A percentile compares a stretch with the other conserved stretches of the same genome.
These are phyloP conservation scores for Colletotrichum noveboracense DNA, from an alignment of 2,329 filamentous ascomycete species.

Conservation along the genomic window DNA sequence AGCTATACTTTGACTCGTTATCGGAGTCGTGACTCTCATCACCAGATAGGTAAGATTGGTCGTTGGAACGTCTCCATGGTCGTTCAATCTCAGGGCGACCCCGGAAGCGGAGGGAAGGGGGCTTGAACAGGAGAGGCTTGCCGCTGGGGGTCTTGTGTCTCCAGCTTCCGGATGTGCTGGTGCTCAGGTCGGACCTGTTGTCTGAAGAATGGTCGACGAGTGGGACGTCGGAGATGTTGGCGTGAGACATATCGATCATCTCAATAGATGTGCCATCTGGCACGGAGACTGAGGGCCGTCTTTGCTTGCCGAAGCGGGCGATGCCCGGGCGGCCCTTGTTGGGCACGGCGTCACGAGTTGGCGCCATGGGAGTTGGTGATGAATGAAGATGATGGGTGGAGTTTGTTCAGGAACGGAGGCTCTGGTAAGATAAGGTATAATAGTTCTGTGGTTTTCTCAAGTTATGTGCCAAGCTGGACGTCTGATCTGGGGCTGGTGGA, in stretches of 20 bases:
- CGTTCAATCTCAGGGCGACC: conserved; percentile 3
- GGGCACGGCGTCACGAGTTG: conserved; percentile 14
- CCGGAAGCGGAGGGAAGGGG: conserved; percentile 18
- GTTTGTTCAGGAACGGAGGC: background rate
- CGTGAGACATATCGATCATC: conserved; percentile 10
- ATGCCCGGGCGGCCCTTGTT: conserved; percentile 3
- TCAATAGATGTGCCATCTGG: conserved; percentile 15
- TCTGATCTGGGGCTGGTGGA: conserved; percentile 21
- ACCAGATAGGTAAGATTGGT: conserved; percentile 7
- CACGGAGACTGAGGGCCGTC: conserved; percentile 17
- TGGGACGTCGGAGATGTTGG: conserved; percentile 22
- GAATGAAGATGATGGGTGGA: background rate
- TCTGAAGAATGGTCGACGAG: conserved; percentile 9
- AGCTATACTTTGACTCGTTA: conserved; percentile 21
- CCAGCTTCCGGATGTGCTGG: conserved; percentile 8
- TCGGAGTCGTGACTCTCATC: conserved; percentile 22
- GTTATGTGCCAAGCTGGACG: conserved; percentile 22
- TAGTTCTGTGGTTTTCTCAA: conserved; percentile 13
- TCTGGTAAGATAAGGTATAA: background rate
- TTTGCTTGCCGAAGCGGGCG: conserved; percentile 10
- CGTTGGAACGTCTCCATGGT: conserved; percentile 15
- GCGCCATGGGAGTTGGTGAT: conserved; percentile 9
- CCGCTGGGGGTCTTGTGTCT: background rate
- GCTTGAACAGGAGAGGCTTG: conserved; percentile 20
- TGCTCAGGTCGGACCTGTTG: conserved; percentile 13